These are phyloP conservation scores for Fusarium temperatum DNA, from an alignment of 2,329 filamentous ascomycete species.

Conservation along the genomic window DNA sequence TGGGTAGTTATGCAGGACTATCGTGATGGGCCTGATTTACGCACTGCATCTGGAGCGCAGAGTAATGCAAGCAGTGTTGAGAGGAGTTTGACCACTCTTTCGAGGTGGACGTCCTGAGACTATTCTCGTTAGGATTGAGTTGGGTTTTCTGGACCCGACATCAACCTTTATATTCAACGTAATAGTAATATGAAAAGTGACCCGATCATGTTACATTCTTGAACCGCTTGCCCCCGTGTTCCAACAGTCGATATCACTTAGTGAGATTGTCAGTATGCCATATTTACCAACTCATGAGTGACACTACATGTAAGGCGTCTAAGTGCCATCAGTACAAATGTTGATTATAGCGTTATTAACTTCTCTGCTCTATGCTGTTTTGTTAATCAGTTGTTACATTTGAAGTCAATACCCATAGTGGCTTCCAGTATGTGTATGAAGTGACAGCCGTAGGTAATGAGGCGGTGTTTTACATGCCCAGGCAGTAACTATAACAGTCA, in stretches of 20 bases:
- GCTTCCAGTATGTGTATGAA: background rate
- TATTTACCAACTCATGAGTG: background rate
- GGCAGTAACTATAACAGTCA: background rate
- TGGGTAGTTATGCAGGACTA: background rate
- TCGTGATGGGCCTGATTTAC: background rate
- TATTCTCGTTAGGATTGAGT: background rate
- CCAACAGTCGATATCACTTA: background rate
- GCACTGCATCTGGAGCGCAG: background rate
- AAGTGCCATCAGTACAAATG: fast-evolving
- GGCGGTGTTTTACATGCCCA: background rate
- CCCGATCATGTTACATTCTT: background rate
- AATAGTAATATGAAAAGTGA: background rate
- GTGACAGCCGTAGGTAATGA: background rate
- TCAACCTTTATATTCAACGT: background rate
- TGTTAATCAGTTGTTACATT: background rate
- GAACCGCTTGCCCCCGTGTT: background rate
- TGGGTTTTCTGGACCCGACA: background rate
- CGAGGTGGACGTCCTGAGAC: background rate
- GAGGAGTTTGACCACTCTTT: background rate
- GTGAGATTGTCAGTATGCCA: background rate
- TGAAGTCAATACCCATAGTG: background rate
- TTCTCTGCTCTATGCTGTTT: background rate
- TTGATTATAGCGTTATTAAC: background rate
- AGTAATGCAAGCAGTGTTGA: background rate
- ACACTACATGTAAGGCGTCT: background rate